A percentile compares a stretch with the other conserved stretches of the same genome.
Conservation (phyloP, 2,329 filamentous ascomycete species). For the Furcasterigmium furcatum region DNA sequence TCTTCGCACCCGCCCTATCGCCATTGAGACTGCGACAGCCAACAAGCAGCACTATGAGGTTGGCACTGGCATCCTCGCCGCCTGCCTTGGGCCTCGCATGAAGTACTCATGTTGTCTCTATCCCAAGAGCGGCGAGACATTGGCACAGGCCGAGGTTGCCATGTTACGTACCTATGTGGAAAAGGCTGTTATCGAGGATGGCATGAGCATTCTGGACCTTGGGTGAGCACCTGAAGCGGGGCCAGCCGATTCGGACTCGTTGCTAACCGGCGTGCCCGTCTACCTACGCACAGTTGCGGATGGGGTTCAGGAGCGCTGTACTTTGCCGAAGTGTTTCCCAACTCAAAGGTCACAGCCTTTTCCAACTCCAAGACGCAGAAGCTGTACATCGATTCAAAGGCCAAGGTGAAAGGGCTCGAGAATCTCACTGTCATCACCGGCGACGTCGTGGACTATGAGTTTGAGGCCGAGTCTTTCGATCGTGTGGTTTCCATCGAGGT, state of each 20-base stretch:
- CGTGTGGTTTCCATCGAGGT: constrained; percentile 63
- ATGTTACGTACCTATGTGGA: constrained; percentile 64
- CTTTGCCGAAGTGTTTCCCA: constrained; percentile 62
- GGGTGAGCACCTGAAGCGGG: constrained; percentile 36
- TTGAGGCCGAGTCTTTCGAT: constrained; percentile 55
- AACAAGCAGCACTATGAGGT: constrained; percentile 74
- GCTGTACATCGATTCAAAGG: constrained; percentile 59
- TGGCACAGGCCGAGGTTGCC: constrained; percentile 62
- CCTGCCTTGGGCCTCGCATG: constrained; percentile 65
- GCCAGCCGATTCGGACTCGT: background rate
- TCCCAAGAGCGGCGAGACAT: constrained; percentile 56
- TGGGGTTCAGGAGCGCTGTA: constrained; percentile 66
- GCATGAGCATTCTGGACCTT: constrained; percentile 60
- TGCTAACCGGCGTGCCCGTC: no score
- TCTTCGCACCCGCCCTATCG: constrained; percentile 60
- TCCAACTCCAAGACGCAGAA: constrained; percentile 70
- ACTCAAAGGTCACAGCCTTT: constrained; percentile 61
- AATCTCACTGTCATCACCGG: constrained; percentile 66
- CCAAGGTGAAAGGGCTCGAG: constrained; percentile 48
- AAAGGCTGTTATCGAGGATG: constrained; percentile 55
- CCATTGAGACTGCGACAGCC: constrained; percentile 62
- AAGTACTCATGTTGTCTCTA: constrained; percentile 71
- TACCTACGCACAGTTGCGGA: constrained; percentile 48
- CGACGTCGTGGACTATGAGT: constrained; percentile 64
- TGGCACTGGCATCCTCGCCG: constrained; percentile 58